Base-by-base conservation (phyloP, 2,329 filamentous ascomycete species). In the Monilinia fructigena region DNA sequence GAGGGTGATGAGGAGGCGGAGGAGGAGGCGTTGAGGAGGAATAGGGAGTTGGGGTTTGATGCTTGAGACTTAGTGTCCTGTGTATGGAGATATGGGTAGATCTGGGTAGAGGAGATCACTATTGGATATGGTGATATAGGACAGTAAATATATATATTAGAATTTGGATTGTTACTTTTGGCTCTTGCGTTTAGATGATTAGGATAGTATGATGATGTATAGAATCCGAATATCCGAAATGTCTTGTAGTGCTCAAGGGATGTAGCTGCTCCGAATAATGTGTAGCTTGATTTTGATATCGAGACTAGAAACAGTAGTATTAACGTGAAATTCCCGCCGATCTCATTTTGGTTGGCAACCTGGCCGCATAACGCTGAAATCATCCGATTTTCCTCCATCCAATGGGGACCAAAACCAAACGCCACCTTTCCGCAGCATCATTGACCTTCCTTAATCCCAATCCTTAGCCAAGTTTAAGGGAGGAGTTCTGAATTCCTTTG, bases 1-100 rank as follows among this genome's bases (percentile, higher is more conserved):
- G 84, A 87, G 38, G 87, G 86, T 0, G 87, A 89, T 69, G 81
- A 84, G 38, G 82, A 83, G 42, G 79, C 79, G 1, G 74, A 75
- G 45, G 74, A 67, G 12, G 74, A 75, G 61, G 73, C 72, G 5
- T 70, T 70, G 12, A 53, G 28, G 28, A 69, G 67, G 52, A 74
- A 74, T 68, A 67, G 66, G 40, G 60, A 65, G 31, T 67, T 73
- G 50, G 64, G 58, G 28, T 63, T 50, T 55, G 26, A 53, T 60
- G 63, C 53, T 23, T 65, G 28, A 65, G 35, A 4, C 3, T 60
- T 40, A 11, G 28, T 38, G 38, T 40, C 4, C 2, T 12, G 8
- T 40, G 40, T 14, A 0, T 42, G 3, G 40, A 11, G 45, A 35
- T 35, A 3, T 7, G 31, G 31, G 28, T 28, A 28, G 28, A 28